Evolutionary conservation across 2,329 filamentous ascomycete genomes (phyloP), one percentile per base, ranked within the genome.

Genomic region (Helotiales sp.): DNA sequence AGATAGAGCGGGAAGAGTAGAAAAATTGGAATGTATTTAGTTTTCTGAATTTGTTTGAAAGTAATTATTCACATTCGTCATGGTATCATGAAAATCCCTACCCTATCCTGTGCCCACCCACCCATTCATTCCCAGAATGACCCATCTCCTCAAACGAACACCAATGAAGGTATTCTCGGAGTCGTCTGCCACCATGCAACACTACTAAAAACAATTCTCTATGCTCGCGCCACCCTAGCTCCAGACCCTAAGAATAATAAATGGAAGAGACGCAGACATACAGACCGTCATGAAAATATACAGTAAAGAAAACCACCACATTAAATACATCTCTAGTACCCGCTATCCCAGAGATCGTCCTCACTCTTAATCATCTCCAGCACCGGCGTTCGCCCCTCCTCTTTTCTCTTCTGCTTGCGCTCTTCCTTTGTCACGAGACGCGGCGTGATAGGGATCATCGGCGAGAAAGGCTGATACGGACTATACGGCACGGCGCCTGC

Each of bases 391-490:
- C 60, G 54, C 80, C 88, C 87, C 66, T 86, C 87, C 72, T 88
- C 79, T 76, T 84, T 87, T 82, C 83, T 87, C 83, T 88, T 89
- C 76, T 85, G 83, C 84, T 90, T 93, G 30, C 91, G 81, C 75
- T 94, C 91, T 69, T 87, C 86, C 78, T 84, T 87, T 26, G 88
- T 92, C 17, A 92, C 88, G 55, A 95, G 80, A 22, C 87, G 87
- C n/a, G 92, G 91, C 32, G 92, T 93, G 58, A 94, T 87, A 1
- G 92, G 92, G 60, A 93, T 85, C 57, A 92, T 83, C 1, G 91
- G 91, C 6, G 89, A 91, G 76, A 89, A 92, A 0, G 92, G 92
- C 81, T 94, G 92, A 73, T 94, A 95, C 0, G 92, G 91, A 64
- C 87, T 88, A 78, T 94, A 94, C 1, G 91, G 91, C 24, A 89